Conservation (phyloP, 139 green algal species). For the Chlorella vulgaris region DNA sequence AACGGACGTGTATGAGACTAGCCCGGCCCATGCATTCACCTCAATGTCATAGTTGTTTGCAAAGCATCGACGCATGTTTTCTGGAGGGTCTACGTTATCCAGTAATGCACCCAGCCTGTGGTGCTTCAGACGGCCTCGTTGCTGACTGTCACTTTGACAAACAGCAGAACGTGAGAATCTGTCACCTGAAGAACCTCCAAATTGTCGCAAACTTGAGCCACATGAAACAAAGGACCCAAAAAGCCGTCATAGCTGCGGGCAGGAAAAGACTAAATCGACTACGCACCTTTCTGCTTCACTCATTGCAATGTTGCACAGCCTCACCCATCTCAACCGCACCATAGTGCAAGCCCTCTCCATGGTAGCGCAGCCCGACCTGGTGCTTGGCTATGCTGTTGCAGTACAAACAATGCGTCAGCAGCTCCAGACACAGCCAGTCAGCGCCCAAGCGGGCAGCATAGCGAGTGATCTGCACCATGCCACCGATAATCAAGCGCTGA, state of each 20-base stretch:
- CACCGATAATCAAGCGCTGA: neutral
- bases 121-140: neutral
- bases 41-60: slow-evolving; percentile 94
- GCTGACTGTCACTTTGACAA: neutral
- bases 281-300: no score
- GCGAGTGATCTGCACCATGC: slow-evolving; percentile 36
- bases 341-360: slow-evolving; percentile 34
- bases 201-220: slow-evolving; percentile 93
- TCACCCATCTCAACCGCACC: slow-evolving; percentile 22
- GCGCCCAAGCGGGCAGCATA: slow-evolving; percentile 63
- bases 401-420: slow-evolving; percentile 81
- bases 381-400: slow-evolving; percentile 78
- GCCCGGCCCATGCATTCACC: slow-evolving; percentile 35
- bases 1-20: neutral
- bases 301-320: neutral
- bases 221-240: slow-evolving; percentile 92
- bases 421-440: slow-evolving; percentile 73
- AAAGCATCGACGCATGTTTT: slow-evolving; percentile 96
- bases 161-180: no score
- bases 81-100: slow-evolving; percentile 80
- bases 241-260: slow-evolving; percentile 61
- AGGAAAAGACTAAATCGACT: neutral
- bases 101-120: slow-evolving; percentile 66
- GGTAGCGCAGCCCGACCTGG: slow-evolving; percentile 38
- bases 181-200: slow-evolving; percentile 82